Evolutionary conservation across 768 basidiomycete genomes (phyloP).

Genomic region (Pleurotus salmoneostramineus): DNA sequence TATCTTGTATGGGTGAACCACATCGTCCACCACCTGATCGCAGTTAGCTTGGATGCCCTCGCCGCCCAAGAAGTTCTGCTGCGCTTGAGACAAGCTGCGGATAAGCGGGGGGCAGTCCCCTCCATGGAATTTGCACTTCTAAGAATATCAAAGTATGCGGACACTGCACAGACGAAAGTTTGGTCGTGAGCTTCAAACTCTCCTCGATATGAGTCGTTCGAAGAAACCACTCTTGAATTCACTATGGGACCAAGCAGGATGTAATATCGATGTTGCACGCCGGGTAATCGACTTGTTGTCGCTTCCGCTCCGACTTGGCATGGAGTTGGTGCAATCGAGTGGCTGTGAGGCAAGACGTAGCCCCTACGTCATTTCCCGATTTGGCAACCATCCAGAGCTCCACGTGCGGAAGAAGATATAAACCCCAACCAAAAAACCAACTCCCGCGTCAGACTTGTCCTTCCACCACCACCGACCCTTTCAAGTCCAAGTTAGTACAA

Average conservation of each 20-base stretch:
- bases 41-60: background rate
- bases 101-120: background rate
- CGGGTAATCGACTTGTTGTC: too few species aligned
- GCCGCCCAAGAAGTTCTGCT: too few species aligned
- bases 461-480: background rate
- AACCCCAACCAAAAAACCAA: background rate
- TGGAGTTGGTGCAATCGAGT: background rate
- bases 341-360: background rate
- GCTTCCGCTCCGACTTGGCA: background rate
- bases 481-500: background rate
- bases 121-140: background rate
- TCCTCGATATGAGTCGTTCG: too few species aligned
- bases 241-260: too few species aligned
- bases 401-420: background rate
- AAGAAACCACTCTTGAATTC: too few species aligned
- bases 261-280: too few species aligned
- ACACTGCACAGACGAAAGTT: background rate
- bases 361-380: background rate
- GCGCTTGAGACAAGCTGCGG: background rate
- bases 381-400: background rate
- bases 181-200: too few species aligned
- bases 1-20: too few species aligned
- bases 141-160: background rate
- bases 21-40: background rate
- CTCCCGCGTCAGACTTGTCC: background rate